A percentile compares a stretch with the other conserved stretches of the same genome.
phyloP scores from a whole-genome alignment of 2,329 filamentous ascomycete genomes.

The Orbilia ellipsospora region DNA sequence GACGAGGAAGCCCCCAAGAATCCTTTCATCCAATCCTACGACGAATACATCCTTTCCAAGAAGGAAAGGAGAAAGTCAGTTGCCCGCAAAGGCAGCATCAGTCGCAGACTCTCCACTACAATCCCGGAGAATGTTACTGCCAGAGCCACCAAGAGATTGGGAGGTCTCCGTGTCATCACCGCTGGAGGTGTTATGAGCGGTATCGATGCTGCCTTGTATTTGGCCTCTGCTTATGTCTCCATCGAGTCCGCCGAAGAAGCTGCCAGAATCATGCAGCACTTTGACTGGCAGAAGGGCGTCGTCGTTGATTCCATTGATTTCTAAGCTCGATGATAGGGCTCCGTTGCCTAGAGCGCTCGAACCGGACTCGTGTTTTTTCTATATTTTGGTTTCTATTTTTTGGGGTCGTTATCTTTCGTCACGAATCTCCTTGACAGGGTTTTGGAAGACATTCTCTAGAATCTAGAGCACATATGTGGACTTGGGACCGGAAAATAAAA shows the following conservation, averaged over 20 bases:
- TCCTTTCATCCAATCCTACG: constrained; percentile 63
- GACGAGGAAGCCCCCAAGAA: constrained; percentile 69
- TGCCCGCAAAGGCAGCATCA: constrained; percentile 79
- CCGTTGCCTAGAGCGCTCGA: neutral
- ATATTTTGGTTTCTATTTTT: constrained; percentile 19
- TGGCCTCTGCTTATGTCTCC: constrained; percentile 83
- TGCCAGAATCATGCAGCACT: constrained; percentile 78
- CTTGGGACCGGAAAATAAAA: constrained; percentile 26
- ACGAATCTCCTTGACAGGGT: constrained; percentile 15
- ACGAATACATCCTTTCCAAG: constrained; percentile 65
- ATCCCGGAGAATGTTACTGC: constrained; percentile 36
- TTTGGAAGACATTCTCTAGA: constrained; percentile 37
- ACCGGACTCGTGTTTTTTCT: neutral
- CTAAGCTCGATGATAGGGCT: constrained; percentile 63
- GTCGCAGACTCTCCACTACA: constrained; percentile 61
- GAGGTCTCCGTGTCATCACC: constrained; percentile 78
- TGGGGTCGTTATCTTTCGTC: constrained; percentile 5
- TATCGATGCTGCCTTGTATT: constrained; percentile 84
- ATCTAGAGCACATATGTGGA: constrained; percentile 31
- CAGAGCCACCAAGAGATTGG: constrained; percentile 69
- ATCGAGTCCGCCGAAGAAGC: constrained; percentile 80
- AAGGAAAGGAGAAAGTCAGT: constrained; percentile 90
- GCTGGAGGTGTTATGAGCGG: constrained; percentile 81
- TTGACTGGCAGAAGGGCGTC: constrained; percentile 82
- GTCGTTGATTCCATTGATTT: constrained; percentile 88